A percentile compares a stretch with the other conserved stretches of the same genome.
These are phyloP conservation scores for Apiospora hydei DNA, from an alignment of 2,329 filamentous ascomycete genomes.

Conservation along the genomic window DNA sequence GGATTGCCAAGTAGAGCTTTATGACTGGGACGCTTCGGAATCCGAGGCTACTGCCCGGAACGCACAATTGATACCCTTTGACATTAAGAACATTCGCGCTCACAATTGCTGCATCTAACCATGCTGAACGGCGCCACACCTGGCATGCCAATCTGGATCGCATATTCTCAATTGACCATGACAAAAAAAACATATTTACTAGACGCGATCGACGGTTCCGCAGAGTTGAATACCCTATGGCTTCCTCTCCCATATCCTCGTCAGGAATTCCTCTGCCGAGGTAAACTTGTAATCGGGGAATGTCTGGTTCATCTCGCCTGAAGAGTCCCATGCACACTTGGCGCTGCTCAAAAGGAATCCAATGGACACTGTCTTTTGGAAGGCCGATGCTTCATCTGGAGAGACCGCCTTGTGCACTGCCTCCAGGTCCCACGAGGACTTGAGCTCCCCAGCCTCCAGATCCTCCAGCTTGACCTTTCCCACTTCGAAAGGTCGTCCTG, in stretches of 20 bases:
- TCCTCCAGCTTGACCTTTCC: constrained; percentile 56
- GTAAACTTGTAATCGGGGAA: constrained; percentile 53
- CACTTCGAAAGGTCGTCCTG: constrained; percentile 47
- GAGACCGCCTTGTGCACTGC: constrained; percentile 42
- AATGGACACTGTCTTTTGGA: constrained; percentile 48
- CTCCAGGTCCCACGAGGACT: constrained; percentile 49
- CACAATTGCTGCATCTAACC: not conserved
- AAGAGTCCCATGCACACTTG: constrained; percentile 52
- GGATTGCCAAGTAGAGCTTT: not conserved
- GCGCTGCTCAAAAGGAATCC: constrained; percentile 50
- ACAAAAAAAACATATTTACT: not conserved
- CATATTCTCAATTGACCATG: too few species aligned
- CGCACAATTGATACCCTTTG: not conserved
- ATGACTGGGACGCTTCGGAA: not conserved
- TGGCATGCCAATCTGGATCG: not conserved
- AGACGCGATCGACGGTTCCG: not conserved
- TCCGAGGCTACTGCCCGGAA: not conserved
- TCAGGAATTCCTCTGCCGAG: constrained; percentile 50
- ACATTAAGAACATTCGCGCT: not conserved
- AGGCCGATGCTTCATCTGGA: constrained; percentile 41
- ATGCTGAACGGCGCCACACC: not conserved
- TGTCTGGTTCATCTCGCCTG: constrained; percentile 52
- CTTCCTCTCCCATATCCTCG: constrained; percentile 42
- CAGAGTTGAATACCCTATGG: constrained; percentile 31
- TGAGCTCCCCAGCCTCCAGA: constrained; percentile 51